phyloP scores from a whole-genome alignment of 495 filamentous ascomycete species.

The Penicillium desertorum region DNA sequence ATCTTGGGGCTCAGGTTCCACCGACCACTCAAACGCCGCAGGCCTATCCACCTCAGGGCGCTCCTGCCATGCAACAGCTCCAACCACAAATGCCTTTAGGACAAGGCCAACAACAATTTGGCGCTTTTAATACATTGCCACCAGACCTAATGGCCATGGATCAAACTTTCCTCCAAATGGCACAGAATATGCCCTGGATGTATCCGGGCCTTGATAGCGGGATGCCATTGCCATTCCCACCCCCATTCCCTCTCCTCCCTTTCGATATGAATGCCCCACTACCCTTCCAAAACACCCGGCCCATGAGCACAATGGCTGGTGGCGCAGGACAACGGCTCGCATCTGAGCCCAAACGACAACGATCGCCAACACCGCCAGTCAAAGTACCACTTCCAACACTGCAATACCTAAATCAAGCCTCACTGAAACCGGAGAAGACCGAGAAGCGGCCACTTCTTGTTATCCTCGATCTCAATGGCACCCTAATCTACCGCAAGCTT shows the following conservation, averaged over 20 bases:
- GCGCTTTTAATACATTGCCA: constrained; percentile 19
- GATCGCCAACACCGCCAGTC: constrained; percentile 22
- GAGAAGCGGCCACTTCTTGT: constrained; percentile 61
- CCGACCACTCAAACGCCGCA: background rate
- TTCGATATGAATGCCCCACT: constrained; percentile 7
- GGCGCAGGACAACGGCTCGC: background rate
- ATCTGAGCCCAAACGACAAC: constrained; percentile 1
- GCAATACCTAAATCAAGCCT: constrained; percentile 48
- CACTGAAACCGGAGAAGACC: constrained; percentile 24
- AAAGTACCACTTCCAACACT: constrained; percentile 35
- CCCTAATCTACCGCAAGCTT: constrained; percentile 69
- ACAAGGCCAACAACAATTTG: constrained; percentile 13
- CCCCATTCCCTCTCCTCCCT: constrained; percentile 12
- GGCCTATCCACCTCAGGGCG: background rate
- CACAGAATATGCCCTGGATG: constrained; percentile 13
- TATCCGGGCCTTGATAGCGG: constrained; percentile 8
- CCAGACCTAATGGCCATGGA: constrained; percentile 18
- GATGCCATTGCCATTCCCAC: constrained; percentile 3
- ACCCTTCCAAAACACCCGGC: constrained; percentile 9
- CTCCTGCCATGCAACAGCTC: background rate
- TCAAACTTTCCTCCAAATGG: background rate
- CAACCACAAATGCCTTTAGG: constrained; percentile 2
- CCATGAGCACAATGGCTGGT: constrained; percentile 25
- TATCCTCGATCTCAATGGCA: constrained; percentile 92
- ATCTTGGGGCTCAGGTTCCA: background rate